These are phyloP conservation scores for Pythium rishiriense DNA, from an alignment of 352 stramenopile species.

Conservation along the genomic window DNA sequence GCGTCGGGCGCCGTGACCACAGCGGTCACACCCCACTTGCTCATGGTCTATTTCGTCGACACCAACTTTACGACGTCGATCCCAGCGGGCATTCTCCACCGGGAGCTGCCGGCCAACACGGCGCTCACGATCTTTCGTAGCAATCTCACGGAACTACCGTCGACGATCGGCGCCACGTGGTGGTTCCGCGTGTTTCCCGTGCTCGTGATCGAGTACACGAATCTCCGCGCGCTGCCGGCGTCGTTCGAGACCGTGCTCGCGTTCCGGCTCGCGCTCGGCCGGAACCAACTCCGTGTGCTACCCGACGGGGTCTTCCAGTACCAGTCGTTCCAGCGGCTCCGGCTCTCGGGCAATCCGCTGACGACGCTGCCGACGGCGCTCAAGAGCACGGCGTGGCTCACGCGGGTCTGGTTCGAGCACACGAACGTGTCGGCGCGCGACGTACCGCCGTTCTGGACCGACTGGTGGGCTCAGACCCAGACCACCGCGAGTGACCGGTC, in stretches of 20 bases:
- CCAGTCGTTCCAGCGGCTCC: not conserved
- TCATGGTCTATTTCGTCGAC: constrained; percentile 4
- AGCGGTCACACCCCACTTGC: not conserved
- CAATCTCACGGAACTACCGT: constrained; percentile 9
- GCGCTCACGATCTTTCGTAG: constrained; percentile 4
- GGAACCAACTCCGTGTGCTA: not conserved
- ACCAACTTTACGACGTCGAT: constrained; percentile 7
- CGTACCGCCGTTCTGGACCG: not conserved
- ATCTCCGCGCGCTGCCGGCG: not conserved
- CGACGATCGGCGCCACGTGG: not conserved
- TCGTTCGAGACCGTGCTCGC: not conserved
- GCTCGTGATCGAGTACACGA: constrained; percentile 7
- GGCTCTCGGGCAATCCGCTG: constrained; percentile 14
- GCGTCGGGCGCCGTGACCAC: not conserved
- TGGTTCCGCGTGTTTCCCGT: not conserved
- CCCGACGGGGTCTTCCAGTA: not conserved
- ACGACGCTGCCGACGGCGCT: not conserved
- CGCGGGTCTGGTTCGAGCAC: not conserved
- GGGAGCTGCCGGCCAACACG: not conserved
- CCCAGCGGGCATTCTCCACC: constrained; percentile 9
- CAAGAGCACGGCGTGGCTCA: not conserved
- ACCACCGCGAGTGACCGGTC: not conserved
- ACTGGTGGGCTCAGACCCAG: not conserved
- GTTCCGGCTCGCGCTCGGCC: not conserved
- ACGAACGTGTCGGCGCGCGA: constrained; percentile 4